These are phyloP conservation scores for Hypoxylon fuscum DNA, from an alignment of 495 filamentous ascomycete species.

Conservation along the genomic window DNA sequence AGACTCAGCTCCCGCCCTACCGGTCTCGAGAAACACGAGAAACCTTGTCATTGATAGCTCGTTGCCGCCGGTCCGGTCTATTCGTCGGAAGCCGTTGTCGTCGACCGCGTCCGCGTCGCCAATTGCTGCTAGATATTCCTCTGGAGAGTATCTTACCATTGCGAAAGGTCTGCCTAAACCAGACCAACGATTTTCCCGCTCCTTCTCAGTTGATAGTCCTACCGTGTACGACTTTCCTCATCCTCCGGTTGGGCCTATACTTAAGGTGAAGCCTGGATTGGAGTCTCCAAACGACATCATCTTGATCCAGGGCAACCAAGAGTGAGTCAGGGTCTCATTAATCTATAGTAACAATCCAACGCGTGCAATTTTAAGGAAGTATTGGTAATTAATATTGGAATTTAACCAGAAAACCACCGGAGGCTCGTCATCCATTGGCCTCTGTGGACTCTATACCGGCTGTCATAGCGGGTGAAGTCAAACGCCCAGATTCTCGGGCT, in stretches of 20 bases:
- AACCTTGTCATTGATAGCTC: slow-evolving; percentile 38
- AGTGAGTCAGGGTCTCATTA: slow-evolving; percentile 43
- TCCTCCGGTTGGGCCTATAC: slow-evolving; percentile 17
- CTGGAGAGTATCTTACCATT: slow-evolving; percentile 51
- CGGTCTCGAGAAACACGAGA: slow-evolving; percentile 42
- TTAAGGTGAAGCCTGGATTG: slow-evolving; percentile 16
- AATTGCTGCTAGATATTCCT: slow-evolving; percentile 59
- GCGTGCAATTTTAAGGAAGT: slow-evolving; percentile 3
- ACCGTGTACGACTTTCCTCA: slow-evolving; percentile 65
- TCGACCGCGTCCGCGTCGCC: slow-evolving; percentile 62
- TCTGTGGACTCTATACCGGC: slow-evolving; percentile 31
- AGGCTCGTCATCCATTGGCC: slow-evolving; percentile 35
- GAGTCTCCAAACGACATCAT: slow-evolving; percentile 33
- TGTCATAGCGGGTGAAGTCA: slow-evolving; percentile 45
- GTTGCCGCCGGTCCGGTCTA: slow-evolving; percentile 38
- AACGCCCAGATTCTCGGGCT: slow-evolving; percentile 46
- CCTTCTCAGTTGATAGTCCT: slow-evolving; percentile 63
- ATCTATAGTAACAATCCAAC: slow-evolving; percentile 37
- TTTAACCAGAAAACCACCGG: slow-evolving; percentile 42
- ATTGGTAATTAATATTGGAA: slow-evolving; percentile 37
- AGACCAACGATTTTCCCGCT: slow-evolving; percentile 58
- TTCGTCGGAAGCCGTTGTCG: slow-evolving; percentile 65
- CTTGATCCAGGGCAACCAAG: slow-evolving; percentile 25
- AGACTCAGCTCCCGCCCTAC: slow-evolving; percentile 19
- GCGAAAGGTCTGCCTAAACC: slow-evolving; percentile 50